These are phyloP conservation scores for Candida sp. DNA, from an alignment of 1,139 yeast species.

Conservation along the genomic window DNA sequence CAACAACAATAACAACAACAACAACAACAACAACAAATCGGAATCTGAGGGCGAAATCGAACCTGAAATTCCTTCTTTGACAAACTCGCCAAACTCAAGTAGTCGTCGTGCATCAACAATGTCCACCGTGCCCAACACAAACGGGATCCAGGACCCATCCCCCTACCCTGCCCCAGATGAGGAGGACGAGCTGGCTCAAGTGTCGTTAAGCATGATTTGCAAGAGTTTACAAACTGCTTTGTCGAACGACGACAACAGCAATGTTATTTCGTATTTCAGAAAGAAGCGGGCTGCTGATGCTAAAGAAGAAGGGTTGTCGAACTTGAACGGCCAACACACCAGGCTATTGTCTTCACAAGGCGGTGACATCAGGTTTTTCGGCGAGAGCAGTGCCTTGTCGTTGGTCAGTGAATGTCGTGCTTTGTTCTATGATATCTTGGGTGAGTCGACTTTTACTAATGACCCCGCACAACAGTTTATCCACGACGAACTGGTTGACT, in stretches of 20 bases:
- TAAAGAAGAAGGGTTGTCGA: slow-evolving; percentile 15
- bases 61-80: slow-evolving; percentile 10
- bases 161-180: not conserved
- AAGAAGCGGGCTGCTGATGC: slow-evolving; percentile 5
- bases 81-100: slow-evolving; percentile 6
- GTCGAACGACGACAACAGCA: slow-evolving; percentile 17
- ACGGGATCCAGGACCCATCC: not conserved
- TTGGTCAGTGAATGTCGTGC: slow-evolving; percentile 26
- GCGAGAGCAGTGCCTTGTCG: slow-evolving; percentile 28
- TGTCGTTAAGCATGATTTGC: slow-evolving; percentile 18
- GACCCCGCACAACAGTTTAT: slow-evolving; percentile 35
- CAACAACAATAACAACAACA: slow-evolving; percentile 1
- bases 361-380: slow-evolving; percentile 25
- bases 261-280: slow-evolving; percentile 3
- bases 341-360: slow-evolving; percentile 21
- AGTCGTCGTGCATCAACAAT: slow-evolving; percentile 2
- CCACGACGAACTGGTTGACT: slow-evolving; percentile 30
- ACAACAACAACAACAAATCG: slow-evolving; percentile 3
- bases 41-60: slow-evolving; percentile 5
- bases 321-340: slow-evolving; percentile 18
- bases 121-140: not conserved
- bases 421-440: slow-evolving; percentile 19
- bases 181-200: slow-evolving; percentile 21
- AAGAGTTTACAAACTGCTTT: slow-evolving; percentile 24
- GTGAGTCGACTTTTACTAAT: slow-evolving; percentile 27